Conservation (phyloP, 2,329 filamentous ascomycete genomes). For the Hymenoscyphus fructigenus region DNA sequence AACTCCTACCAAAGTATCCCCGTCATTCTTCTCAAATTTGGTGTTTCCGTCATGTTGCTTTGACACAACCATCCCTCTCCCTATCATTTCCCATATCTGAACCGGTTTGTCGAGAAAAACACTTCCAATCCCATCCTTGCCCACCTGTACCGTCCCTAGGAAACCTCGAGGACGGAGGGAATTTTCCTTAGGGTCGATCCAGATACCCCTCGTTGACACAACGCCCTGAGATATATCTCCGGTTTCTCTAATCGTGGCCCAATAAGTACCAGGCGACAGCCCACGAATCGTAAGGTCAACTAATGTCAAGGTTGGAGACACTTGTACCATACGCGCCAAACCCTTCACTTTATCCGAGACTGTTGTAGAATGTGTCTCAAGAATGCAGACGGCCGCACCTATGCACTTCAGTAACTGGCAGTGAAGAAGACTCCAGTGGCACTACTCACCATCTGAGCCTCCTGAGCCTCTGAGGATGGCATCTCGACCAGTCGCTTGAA, state of each 20-base stretch:
- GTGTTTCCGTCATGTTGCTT: constrained; percentile 59
- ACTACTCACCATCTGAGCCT: constrained; percentile 71
- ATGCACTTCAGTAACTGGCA: constrained; percentile 7
- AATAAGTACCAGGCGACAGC: constrained; percentile 76
- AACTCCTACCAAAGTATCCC: constrained; percentile 85
- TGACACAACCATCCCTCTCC: constrained; percentile 85
- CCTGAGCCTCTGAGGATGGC: constrained; percentile 91
- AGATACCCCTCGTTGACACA: constrained; percentile 79
- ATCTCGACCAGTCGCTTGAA: constrained; percentile 87
- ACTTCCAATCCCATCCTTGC: constrained; percentile 70
- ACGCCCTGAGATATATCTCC: constrained; percentile 85
- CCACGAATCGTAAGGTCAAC: constrained; percentile 87
- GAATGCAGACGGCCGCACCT: constrained; percentile 89
- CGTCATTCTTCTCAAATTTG: constrained; percentile 67
- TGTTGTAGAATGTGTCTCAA: constrained; percentile 73
- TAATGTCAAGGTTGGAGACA: constrained; percentile 73
- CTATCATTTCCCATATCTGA: constrained; percentile 95
- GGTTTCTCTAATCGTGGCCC: constrained; percentile 78
- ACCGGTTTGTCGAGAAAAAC: constrained; percentile 80
- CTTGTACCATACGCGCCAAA: constrained; percentile 90
- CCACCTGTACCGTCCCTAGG: constrained; percentile 75
- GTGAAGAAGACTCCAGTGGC: neutral
- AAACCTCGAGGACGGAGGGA: constrained; percentile 54
- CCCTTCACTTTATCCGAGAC: constrained; percentile 73
- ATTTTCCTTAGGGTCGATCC: constrained; percentile 49